These are phyloP conservation scores for Escovopsis sp. DNA, from an alignment of 2,329 filamentous ascomycete genomes.

Conservation along the genomic window DNA sequence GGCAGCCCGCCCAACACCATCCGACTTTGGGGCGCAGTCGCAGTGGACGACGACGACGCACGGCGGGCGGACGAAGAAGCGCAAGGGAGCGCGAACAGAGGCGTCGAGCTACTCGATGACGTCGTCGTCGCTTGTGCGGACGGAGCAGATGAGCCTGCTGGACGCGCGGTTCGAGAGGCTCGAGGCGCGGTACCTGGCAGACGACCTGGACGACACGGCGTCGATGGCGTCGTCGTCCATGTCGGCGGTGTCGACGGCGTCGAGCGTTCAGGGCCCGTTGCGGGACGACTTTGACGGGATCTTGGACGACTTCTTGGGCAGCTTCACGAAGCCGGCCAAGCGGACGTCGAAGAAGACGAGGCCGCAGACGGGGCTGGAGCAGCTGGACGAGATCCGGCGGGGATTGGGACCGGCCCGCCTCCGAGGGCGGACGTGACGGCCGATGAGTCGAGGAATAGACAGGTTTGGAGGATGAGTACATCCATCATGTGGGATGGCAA, in stretches of 20 bases:
- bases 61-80: conserved; percentile 77
- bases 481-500: too few species aligned
- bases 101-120: conserved; percentile 85
- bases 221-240: conserved; percentile 50
- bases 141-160: conserved; percentile 69
- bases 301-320: conserved; percentile 82
- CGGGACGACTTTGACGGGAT: conserved; percentile 74
- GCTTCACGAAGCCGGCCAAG: conserved; percentile 56
- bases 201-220: conserved; percentile 32
- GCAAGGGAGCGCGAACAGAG: conserved; percentile 83
- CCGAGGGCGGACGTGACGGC: conserved; percentile 10
- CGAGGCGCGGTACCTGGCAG: conserved; percentile 56
- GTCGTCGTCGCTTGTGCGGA: conserved; percentile 72
- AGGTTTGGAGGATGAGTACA: too few species aligned
- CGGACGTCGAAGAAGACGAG: conserved; percentile 65
- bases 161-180: conserved; percentile 87
- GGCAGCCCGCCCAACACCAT: conserved; percentile 21
- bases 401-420: conserved; percentile 65
- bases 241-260: conserved; percentile 46
- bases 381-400: conserved; percentile 77
- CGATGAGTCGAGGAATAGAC: too few species aligned
- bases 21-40: conserved; percentile 50
- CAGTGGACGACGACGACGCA: conserved; percentile 62
- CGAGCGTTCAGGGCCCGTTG: conserved; percentile 51
- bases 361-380: conserved; percentile 65